Evolutionary conservation across 257 asterid genomes (phyloP), one percentile per base, ranked within the genome.

Genomic region (Rauvolfia tetraphylla): DNA sequence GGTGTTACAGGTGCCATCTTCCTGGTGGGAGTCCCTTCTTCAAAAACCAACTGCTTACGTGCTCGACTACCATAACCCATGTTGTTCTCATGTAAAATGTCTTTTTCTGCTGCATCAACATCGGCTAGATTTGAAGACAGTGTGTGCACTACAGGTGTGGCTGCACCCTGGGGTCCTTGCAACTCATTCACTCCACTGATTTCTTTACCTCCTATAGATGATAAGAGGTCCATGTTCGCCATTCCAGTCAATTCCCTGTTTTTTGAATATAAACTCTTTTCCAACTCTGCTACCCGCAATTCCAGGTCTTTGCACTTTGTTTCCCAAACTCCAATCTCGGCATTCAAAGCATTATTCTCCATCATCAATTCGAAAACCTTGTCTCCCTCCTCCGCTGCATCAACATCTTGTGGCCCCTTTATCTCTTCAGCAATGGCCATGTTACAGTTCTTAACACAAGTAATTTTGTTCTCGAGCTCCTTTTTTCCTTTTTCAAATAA

Each of bases 281-380:
- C 82, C 87, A 89, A 78, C 73, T 83, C 87, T 68, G 61, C 31
- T 9, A 91, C 81, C 41, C n/a, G 80, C 72, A 58, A 80, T 82
- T 87, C 87, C 46, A 91, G 70, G 51, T 86, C 84, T 57, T 77
- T 75, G 79, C 84, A 91, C 80, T 84, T 88, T 14, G 42, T 56
- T 76, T 88, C 85, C 92, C 90, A 87, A 62, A 63, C 73, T 67
- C 71, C 87, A 77, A 78, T 69, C 49, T 86, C 93, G 51, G 83
- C 79, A n/a, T 84, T 86, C 86, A 88, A 73, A 70, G 85, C 91
- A 58, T 77, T 82, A 71, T 84, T 91, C 81, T 87, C 91, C 41
- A 81, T 75, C 90, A 87, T 78, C 86, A 86, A 79, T 59, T 71
- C 76, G 23, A 82, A 63, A 68, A 85, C 61, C 82, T 71, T 75